Base-by-base conservation (phyloP, 495 filamentous ascomycete species). In the Terfezia claveryi region DNA sequence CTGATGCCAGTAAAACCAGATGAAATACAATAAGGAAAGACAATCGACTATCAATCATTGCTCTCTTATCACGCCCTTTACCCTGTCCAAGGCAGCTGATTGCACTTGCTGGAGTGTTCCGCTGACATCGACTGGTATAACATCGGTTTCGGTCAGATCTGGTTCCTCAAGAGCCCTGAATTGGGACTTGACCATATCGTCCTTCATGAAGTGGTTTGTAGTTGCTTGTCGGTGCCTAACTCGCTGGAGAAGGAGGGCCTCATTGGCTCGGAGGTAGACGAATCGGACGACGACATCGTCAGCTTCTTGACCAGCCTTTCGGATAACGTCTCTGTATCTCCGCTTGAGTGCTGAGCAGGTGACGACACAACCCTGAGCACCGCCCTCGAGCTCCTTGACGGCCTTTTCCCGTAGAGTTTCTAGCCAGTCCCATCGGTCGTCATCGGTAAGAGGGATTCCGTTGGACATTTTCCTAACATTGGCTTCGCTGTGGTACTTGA, bases 401-500 rank as follows among this genome's bases (percentile, higher is more conserved):
- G 87, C 83, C 56, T 85, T 80, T 61, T 93, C 78, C 62, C 92
- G 86, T 6, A 96, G 76, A 23, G 76, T 72, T 57, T 88, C 89
- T 50, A 99, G 80, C 92, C 92, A 99, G 71, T 94, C 89, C 92
- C 92, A 96, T 56, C 92, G 84, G 69, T 99, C 92, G 59, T 78
- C 80, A 67, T 99, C 92, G 52, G 87, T 96, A 52, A 99, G 74
- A 7, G 92, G 86, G 44, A 80, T 82, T 58, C 85, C 85, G 61
- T 76, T 72, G 65, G 77, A 72, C 92, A 99, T 99, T 69, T 99
- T 99, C 37, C 88, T 80, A 64, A 94, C 81, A 72, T 95, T 96
- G 54, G 80, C 68, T 53, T 73, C 61, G 2, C 87, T 75, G 66
- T 99, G 92, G 68, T 78, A 96, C 92, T 99, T 62, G 23, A 52